Evolutionary conservation across 345 rosid genomes (phyloP).

Genomic region (thale cress (Arabidopsis thaliana)): DNA sequence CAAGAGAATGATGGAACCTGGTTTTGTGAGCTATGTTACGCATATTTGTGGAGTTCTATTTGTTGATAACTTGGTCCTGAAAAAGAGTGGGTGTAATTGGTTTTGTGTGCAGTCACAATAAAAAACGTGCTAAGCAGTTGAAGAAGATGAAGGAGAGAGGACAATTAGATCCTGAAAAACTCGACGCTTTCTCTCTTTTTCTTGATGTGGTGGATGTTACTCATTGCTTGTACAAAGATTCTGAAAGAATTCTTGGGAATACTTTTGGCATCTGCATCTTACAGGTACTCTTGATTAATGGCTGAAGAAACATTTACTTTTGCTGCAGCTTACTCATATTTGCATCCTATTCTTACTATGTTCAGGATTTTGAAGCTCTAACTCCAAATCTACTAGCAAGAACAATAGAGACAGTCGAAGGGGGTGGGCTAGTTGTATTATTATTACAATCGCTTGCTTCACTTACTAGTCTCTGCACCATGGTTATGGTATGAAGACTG

Average conservation of each 20-base stretch:
- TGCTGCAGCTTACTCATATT: background rate
- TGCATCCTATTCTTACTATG: constrained; percentile 2
- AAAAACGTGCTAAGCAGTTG: constrained; percentile 85
- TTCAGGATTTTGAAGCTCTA: constrained; percentile 94
- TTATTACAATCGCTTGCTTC: constrained; percentile 83
- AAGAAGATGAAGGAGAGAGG: constrained; percentile 93
- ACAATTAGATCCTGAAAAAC: constrained; percentile 86
- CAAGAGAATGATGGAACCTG: constrained; percentile 6
- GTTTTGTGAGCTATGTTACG: background rate
- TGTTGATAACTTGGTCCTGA: constrained; percentile 6
- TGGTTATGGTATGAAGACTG: constrained; percentile 81
- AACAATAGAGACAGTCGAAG: constrained; percentile 96
- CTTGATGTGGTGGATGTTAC: constrained; percentile 83
- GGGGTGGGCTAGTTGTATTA: constrained; percentile 87
- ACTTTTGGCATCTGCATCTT: constrained; percentile 97
- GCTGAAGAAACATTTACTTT: background rate
- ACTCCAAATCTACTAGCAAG: constrained; percentile 98
- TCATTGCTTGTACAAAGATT: constrained; percentile 86
- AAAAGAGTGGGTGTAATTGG: constrained; percentile 9
- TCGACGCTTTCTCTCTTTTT: constrained; percentile 87
- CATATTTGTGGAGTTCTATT: background rate
- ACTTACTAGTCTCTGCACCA: constrained; percentile 84
- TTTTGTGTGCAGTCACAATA: constrained; percentile 74
- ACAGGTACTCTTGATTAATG: constrained; percentile 55
- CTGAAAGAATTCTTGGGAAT: constrained; percentile 89